phyloP scores from a whole-genome alignment of 1,284 basidiomycete genomes.

The Cutaneotrichosporon sp. region DNA sequence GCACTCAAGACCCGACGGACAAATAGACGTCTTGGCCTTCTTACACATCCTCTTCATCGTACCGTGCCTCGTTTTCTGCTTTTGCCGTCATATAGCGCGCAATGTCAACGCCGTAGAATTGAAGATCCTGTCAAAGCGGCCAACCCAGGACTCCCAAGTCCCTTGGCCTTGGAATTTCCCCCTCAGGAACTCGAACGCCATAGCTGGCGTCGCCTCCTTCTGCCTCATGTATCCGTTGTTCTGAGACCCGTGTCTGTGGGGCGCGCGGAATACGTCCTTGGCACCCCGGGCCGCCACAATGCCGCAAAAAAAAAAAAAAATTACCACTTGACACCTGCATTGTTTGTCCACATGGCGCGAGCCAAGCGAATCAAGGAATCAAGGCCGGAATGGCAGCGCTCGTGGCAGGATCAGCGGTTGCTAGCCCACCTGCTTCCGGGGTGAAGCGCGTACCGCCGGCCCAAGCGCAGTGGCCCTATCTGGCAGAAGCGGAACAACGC shows the following conservation, averaged over 20 bases:
- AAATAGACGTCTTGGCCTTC: not conserved
- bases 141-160: not conserved
- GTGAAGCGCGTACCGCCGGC: not conserved
- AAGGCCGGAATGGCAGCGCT: no score
- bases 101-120: no score
- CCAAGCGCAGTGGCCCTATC: not conserved
- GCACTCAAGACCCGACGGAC: conserved; percentile 3
- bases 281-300: not conserved
- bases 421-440: not conserved
- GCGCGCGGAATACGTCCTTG: not conserved
- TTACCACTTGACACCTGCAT: not conserved
- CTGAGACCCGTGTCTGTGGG: not conserved
- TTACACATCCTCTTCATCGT: no score
- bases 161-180: not conserved
- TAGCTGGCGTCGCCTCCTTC: not conserved
- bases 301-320: not conserved
- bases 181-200: not conserved
- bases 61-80: no score
- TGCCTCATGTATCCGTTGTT: not conserved
- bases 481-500: no score
- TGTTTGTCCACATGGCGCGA: not conserved
- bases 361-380: no score
- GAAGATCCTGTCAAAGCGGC: no score
- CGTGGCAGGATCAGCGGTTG: no score
- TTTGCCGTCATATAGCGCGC: no score